A percentile compares a stretch with the other conserved stretches of the same genome.
Conservation (phyloP, 768 basidiomycete genomes). For the Leccinum pellstonianum region DNA sequence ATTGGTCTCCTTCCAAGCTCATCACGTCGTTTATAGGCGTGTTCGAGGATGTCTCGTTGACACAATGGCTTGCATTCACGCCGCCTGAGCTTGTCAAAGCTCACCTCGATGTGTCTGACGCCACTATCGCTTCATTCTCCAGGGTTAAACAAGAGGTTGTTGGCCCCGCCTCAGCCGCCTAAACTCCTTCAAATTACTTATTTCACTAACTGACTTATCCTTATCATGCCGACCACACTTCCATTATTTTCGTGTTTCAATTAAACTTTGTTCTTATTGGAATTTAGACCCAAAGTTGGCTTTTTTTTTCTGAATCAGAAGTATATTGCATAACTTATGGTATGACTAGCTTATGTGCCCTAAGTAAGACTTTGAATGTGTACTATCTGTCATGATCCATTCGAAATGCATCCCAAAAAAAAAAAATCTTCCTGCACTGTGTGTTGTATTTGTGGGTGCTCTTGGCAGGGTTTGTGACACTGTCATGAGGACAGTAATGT, state of each 20-base stretch:
- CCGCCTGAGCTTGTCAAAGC: conserved; percentile 60
- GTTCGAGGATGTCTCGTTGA: conserved; percentile 57
- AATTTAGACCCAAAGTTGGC: neutral
- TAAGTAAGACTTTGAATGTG: neutral
- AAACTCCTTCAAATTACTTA: neutral
- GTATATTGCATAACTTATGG: neutral
- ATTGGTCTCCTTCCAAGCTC: neutral
- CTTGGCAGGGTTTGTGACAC: no score
- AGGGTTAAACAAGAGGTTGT: conserved; percentile 53
- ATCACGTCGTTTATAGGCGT: conserved; percentile 30
- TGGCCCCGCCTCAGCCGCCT: conserved; percentile 20
- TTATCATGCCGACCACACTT: neutral
- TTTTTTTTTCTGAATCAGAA: neutral
- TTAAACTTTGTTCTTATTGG: neutral
- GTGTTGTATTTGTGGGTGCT: no score
- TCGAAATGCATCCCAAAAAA: neutral
- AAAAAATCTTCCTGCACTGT: no score
- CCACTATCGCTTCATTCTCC: conserved; percentile 46
- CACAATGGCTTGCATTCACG: conserved; percentile 62
- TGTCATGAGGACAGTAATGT: no score
- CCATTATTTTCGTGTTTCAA: conserved; percentile 13
- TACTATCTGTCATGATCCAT: neutral
- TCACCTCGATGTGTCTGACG: conserved; percentile 55
- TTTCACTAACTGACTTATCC: neutral
- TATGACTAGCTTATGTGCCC: neutral